Evolutionary conservation across 1,284 basidiomycete genomes (phyloP).

Genomic region (Inonotus obliquus): DNA sequence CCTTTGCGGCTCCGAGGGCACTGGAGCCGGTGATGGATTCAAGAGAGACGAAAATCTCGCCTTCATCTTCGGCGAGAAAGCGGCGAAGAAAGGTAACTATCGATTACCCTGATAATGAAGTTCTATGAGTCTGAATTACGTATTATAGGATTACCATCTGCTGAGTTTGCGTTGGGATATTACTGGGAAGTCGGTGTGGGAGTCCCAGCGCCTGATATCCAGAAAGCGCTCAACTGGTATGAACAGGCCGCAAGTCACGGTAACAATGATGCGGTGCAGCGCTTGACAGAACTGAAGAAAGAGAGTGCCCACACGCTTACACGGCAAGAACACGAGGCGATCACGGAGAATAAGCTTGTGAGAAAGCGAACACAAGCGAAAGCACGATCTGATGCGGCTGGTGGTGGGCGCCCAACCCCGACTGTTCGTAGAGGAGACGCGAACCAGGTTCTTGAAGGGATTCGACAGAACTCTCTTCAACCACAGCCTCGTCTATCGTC

Average conservation of each 20-base stretch:
- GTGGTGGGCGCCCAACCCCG: conserved; percentile 22
- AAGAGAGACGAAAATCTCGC: conserved; percentile 89
- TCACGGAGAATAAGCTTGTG: conserved; percentile 78
- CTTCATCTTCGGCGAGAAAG: conserved; percentile 89
- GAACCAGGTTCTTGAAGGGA: conserved; percentile 30
- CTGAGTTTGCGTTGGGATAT: conserved; percentile 94
- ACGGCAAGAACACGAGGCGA: conserved; percentile 73
- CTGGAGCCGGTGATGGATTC: conserved; percentile 40
- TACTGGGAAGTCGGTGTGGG: conserved; percentile 83
- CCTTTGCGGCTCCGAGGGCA: conserved; percentile 77
- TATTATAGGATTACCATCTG: conserved; percentile 51
- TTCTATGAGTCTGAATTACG: background rate
- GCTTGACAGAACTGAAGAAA: conserved; percentile 63
- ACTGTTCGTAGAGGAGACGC: conserved; percentile 20
- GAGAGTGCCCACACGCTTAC: conserved; percentile 61
- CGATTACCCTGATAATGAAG: background rate
- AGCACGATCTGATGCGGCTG: conserved; percentile 52
- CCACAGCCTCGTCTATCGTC: background rate
- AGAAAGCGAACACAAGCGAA: conserved; percentile 81
- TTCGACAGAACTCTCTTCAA: conserved; percentile 22
- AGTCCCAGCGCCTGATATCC: conserved; percentile 54
- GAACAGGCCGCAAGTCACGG: conserved; percentile 66
- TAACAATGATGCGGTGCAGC: conserved; percentile 76
- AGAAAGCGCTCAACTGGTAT: conserved; percentile 70
- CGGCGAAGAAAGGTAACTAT: conserved; percentile 59